Evolutionary conservation across 2,329 filamentous ascomycete species (phyloP), one percentile per base, ranked within the genome.

Genomic region (Penicillium verrucosum): DNA sequence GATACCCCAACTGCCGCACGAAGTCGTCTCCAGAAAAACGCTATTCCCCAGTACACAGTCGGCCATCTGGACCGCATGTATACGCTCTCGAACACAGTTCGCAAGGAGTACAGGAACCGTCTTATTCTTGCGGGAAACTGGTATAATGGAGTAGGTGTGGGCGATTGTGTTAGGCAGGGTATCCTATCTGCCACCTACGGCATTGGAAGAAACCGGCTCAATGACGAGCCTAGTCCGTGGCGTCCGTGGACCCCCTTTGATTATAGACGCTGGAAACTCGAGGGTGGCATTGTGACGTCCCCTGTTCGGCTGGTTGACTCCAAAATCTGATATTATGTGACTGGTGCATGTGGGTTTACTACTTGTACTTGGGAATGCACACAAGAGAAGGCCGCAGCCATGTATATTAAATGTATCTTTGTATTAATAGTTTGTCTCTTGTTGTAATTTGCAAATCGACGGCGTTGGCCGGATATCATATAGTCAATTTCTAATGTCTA

Each of bases 21-120:
- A 56, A 86, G 86, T 16, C 82, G 82, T 55, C 65, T 89, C 43
- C 80, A 86, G 54, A 77, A 78, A 57, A 81, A 94, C 60, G 96
- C 92, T 70, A 94, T 99, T 62, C 93, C 94, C 11, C 94, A 99
- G 75, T 95, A 96, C 72, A 83, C 81, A 0, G 86, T 96, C 1
- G 91, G 91, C 36, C 93, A 97, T 73, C 75, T 83, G 27, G 73
- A 78, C 9, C 81, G 83, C 57, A 84, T 95, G 78, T 75, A 74
- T 23, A 69, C 72, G 2, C 82, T 86, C 1, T 80, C 87, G 65
- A 66, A 74, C 2, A 78, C 86, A 51, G 78, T 90, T 5, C 68
- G 74, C 32, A 58, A 76, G 4, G 74, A 77, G 5, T 95, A 87
- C 70, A 71, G 80, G 9, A 85, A 87, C 14, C 78, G 81, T 12